phyloP scores from a whole-genome alignment of 371 early-diverging fungal genomes.

The Fennellomyces sp. region DNA sequence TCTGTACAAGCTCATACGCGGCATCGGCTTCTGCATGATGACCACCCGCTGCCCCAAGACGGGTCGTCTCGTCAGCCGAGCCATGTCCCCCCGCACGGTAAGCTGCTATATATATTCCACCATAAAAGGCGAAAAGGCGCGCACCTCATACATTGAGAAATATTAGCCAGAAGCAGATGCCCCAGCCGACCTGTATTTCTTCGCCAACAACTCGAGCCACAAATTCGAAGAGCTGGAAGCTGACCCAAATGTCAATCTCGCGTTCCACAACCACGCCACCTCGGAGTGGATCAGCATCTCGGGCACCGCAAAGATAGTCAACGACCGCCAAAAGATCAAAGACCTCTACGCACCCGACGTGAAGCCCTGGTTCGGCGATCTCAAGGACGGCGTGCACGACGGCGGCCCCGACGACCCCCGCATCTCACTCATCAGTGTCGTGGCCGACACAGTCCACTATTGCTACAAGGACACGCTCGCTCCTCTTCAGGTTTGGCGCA shows the following conservation, averaged over 20 bases:
- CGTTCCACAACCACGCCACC: conserved; percentile 37
- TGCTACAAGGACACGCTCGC: conserved; percentile 17
- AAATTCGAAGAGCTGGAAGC: conserved; percentile 44
- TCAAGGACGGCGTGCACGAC: conserved; percentile 43
- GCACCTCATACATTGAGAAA: neutral
- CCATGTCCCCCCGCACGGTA: conserved; percentile 30
- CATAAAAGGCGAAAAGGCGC: no score
- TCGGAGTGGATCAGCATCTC: conserved; percentile 49
- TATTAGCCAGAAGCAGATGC: conserved; percentile 18
- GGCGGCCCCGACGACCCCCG: conserved; percentile 52
- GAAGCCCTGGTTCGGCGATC: conserved; percentile 47
- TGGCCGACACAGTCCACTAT: conserved; percentile 30
- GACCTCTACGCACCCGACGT: conserved; percentile 32
- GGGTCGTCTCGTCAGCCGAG: conserved; percentile 28
- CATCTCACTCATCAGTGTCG: conserved; percentile 30
- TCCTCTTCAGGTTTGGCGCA: conserved; percentile 26
- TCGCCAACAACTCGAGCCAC: conserved; percentile 40
- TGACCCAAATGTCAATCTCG: conserved; percentile 45
- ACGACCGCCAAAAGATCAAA: conserved; percentile 38
- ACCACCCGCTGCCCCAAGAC: conserved; percentile 30
- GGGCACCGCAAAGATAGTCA: conserved; percentile 40
- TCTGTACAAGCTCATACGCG: conserved; percentile 30
- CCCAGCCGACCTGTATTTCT: conserved; percentile 44
- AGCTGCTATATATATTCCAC: neutral
- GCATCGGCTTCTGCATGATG: conserved; percentile 35